phyloP scores from a whole-genome alignment of 192 early-diverging fungal genomes.

The Rhizophlyctis rosea region DNA sequence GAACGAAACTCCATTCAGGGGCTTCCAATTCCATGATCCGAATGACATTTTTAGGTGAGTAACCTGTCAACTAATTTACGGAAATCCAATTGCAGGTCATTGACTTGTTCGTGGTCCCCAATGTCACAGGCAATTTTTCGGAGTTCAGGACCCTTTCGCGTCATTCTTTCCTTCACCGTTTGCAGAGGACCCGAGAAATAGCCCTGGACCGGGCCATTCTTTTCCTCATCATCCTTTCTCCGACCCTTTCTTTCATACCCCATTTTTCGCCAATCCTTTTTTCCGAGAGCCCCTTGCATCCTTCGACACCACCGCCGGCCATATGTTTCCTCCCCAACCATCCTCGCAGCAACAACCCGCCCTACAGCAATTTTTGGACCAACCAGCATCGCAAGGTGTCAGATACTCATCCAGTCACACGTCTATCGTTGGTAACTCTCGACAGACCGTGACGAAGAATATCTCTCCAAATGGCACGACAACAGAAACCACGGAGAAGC shows the following conservation, averaged over 20 bases:
- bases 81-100: neutral
- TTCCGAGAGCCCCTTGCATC: neutral
- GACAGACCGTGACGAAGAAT: neutral
- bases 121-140: conserved; percentile 1
- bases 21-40: conserved; percentile 3
- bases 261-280: neutral
- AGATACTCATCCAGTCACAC: neutral
- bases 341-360: too few relatives aligned
- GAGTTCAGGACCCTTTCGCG: neutral
- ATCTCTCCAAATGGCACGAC: neutral
- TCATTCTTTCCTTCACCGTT: neutral
- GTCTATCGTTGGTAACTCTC: neutral
- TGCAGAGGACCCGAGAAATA: neutral
- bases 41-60: conserved; percentile 2
- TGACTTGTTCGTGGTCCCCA: neutral
- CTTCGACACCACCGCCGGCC: neutral
- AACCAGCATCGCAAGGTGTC: neutral
- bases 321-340: neutral
- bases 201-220: neutral
- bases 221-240: neutral
- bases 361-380: too few relatives aligned
- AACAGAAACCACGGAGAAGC: neutral
- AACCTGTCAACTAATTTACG: neutral
- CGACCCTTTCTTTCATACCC: neutral
- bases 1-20: too few relatives aligned